Evolutionary conservation across 2,329 filamentous ascomycete genomes (phyloP).

Genomic region (Ceratocystis smalleyi): DNA sequence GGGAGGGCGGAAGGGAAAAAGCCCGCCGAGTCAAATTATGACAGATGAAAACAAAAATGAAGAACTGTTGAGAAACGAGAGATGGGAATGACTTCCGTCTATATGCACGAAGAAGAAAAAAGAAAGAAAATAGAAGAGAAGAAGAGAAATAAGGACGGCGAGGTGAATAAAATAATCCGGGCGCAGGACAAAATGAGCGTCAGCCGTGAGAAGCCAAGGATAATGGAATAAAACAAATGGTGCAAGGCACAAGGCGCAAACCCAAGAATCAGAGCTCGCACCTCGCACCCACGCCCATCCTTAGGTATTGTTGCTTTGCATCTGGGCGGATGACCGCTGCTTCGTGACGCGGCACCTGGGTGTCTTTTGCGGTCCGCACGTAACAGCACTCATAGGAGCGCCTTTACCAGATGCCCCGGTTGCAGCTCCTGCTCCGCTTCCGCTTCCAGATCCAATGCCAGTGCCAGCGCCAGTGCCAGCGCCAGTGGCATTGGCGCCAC

Average conservation of each 20-base stretch:
- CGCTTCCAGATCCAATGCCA: background rate
- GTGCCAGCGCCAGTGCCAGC: background rate
- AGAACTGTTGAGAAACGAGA: background rate
- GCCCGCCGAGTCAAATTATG: background rate
- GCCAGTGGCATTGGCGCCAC: background rate
- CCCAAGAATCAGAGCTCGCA: background rate
- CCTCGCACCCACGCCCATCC: background rate
- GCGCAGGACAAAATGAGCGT: background rate
- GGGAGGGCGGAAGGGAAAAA: background rate
- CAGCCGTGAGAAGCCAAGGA: background rate
- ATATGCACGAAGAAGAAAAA: background rate
- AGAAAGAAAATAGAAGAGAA: background rate
- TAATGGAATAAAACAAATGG: background rate
- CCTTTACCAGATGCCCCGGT: background rate
- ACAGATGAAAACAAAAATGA: background rate
- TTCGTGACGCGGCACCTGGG: background rate
- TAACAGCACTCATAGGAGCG: background rate
- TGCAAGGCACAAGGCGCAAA: background rate
- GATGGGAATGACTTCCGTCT: background rate
- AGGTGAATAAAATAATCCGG: background rate
- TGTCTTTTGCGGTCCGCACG: background rate
- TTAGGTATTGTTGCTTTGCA: background rate
- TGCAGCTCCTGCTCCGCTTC: background rate
- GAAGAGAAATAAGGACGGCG: background rate
- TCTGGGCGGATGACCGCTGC: background rate